Base-by-base conservation (phyloP, 1,284 basidiomycete genomes). In the Xerocomus amazonicus region DNA sequence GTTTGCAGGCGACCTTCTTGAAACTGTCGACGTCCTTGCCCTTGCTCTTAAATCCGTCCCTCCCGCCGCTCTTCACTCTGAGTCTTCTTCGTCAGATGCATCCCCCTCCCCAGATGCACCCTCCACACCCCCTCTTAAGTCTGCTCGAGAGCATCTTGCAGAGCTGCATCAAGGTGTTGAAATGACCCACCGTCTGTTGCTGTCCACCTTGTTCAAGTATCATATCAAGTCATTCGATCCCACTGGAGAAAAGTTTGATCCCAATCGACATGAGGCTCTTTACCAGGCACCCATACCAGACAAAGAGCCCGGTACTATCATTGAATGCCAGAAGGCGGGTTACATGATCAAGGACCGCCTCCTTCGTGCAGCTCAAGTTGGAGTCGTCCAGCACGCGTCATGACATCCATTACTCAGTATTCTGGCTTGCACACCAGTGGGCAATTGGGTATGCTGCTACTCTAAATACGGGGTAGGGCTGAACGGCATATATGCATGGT, bases 291-390 rank as follows among this genome's bases (percentile, higher is more conserved):
- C 95, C n/a, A 81, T 96, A 49, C 82, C 84, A 10, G 90, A 81
- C 36, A 94, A 92, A 73, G 86, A 87, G 65, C 84, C 92, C 2
- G 95, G 95, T 17, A 89, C 89, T 4, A 88, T 99, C 34, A 79
- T 97, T 47, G 91, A 97, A 64, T 92, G 90, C 66, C 88, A 90
- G 69, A 96, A 97, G 76, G 78, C 80, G 48, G 95, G 96, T 10
- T 97, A 90, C 75, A 92, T 77, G 72, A 92, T 97, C 72, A 95
- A 94, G 73, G 90, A 91, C 59, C 80, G 96, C 53, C 83, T 97
- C 47, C 72, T 99, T 63, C 81, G 96, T 47, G 92, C 97, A 3
- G 96, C 97, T 17, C 93, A 98, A 75, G 96, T 99, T 48, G 97
- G 96, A 51, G 95, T 99, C 29, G 93, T 88, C 17, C 84, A 89